These are phyloP conservation scores for Diaporthe sp. DNA, from an alignment of 2,329 filamentous ascomycete genomes.

Conservation along the genomic window DNA sequence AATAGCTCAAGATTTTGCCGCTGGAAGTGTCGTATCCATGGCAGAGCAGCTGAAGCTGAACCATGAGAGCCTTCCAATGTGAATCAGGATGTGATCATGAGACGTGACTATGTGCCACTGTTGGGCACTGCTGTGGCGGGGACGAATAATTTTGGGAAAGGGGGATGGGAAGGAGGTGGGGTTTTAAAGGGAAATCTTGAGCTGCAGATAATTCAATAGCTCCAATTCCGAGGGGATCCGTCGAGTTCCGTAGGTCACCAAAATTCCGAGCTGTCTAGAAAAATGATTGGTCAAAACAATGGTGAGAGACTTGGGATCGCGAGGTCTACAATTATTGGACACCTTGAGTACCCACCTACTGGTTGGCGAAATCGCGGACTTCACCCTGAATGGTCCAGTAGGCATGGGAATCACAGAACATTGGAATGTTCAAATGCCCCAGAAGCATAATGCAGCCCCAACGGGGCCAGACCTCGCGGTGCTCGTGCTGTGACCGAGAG, in stretches of 20 bases:
- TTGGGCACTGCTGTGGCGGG: background rate
- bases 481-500: too few species aligned
- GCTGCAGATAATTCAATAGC: background rate
- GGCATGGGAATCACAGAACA: background rate
- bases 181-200: background rate
- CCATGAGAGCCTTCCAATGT: background rate
- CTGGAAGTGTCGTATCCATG: background rate
- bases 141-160: background rate
- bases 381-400: background rate
- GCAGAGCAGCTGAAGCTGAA: too few species aligned
- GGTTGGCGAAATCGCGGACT: background rate
- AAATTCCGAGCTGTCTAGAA: background rate
- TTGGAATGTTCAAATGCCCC: fast-evolving
- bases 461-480: background rate
- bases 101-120: background rate
- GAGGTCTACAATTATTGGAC: background rate
- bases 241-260: background rate
- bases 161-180: background rate
- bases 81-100: too few species aligned
- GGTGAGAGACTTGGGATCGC: background rate
- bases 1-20: background rate
- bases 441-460: background rate
- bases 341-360: background rate
- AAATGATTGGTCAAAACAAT: background rate
- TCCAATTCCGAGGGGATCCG: background rate